Evolutionary conservation across 1,284 basidiomycete species (phyloP), one percentile per base, ranked within the genome.

Genomic region (Trichosporon inkin): DNA sequence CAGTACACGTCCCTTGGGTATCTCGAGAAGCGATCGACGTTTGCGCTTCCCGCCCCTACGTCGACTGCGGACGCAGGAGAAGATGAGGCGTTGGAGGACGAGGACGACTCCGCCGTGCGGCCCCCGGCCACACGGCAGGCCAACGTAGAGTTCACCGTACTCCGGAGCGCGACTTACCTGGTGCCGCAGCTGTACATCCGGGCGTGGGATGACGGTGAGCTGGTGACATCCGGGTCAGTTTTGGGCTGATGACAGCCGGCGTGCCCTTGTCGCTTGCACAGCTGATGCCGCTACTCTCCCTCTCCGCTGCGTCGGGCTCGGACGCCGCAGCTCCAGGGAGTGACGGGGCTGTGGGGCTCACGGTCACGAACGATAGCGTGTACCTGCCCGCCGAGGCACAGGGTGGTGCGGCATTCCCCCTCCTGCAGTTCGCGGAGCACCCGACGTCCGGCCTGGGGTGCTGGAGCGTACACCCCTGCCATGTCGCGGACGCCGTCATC

Each of bases 131-230:
- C 19, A 16, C 56, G 34, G 17, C 34, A 35, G 13, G 51, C 68
- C 16, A 57, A 69, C 28, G 53, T 66, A 11, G 68, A 74, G 40
- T 56, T 62, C 36, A 49, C 58, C 39, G 64, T 74, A 7, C 65
- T 71, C 14, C 68, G 62, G 52, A 70, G 68, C 2, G 63, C 61
- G 54, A 71, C 66, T 5, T 71, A 71, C 49, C 53, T 59, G 47
- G 67, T 69, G 11, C 69, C 71, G 24, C 67, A 69, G 62, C 67
- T 71, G 20, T 70, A 69, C 41, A 55, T 74, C 22, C 56, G 61
- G 20, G 71, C 65, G 1, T 74, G 68, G 68, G 68, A 72, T 55
- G 58, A 62, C 41, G 56, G 72, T 74, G 63, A 69, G 72, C 69
- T 28, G 19, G 2, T 7, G 19, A 8, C 2, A 6, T 14, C n/a